These are phyloP conservation scores for Blastobotrys serpentis DNA, from an alignment of 1,139 yeast genomes.

Conservation along the genomic window DNA sequence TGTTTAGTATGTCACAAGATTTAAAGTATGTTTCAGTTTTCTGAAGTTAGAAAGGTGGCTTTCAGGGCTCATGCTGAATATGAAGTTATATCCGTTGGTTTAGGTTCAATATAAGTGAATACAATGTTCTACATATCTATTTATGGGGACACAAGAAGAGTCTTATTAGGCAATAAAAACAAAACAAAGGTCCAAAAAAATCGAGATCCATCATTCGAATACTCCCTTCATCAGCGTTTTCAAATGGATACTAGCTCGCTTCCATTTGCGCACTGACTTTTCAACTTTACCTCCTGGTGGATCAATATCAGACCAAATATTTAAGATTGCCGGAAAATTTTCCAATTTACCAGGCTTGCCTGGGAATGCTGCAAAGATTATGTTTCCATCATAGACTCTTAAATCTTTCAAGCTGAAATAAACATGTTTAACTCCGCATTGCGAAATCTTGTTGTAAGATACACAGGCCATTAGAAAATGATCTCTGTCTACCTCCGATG, in stretches of 20 bases:
- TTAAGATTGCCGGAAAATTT: background rate
- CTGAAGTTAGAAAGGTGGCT: too few relatives aligned
- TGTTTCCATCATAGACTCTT: background rate
- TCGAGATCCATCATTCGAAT: too few relatives aligned
- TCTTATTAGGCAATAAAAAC: too few relatives aligned
- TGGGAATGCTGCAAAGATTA: conserved; percentile 1
- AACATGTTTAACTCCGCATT: conserved; percentile 1
- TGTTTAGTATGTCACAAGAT: too few relatives aligned
- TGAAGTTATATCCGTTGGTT: too few relatives aligned
- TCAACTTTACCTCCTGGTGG: background rate
- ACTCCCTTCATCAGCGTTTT: background rate
- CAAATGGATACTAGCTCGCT: background rate
- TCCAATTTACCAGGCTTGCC: background rate
- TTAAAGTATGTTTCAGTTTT: too few relatives aligned
- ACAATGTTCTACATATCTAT: too few relatives aligned
- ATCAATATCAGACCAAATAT: conserved; percentile 3
- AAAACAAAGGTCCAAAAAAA: too few relatives aligned
- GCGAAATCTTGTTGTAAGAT: conserved; percentile 2
- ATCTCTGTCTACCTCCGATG: background rate
- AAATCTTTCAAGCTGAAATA: background rate
- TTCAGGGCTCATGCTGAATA: too few relatives aligned
- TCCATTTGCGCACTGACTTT: background rate
- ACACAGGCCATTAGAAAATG: conserved; percentile 2
- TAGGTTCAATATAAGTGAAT: background rate
- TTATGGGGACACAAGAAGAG: too few relatives aligned